Evolutionary conservation across 2,329 filamentous ascomycete species (phyloP), one percentile per base, ranked within the genome.

Genomic region (Myriosclerotinia scirpicola): DNA sequence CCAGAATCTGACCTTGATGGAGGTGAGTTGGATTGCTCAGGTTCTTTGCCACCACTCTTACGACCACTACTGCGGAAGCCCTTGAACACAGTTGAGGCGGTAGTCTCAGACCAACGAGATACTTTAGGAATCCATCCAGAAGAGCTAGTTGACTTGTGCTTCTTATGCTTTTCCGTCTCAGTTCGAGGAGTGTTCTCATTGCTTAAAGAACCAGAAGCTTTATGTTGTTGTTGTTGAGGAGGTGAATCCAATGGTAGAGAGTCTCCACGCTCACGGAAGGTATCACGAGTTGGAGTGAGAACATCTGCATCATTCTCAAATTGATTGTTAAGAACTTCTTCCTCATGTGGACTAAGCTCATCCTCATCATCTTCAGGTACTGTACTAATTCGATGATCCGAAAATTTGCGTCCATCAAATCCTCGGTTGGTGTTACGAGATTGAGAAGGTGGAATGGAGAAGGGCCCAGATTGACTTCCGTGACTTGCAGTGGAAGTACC

Each of bases 101-200:
- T 99, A 2, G 94, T 98, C 80, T 96, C 95, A 0, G 94, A 98
- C 95, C 95, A 99, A 54, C 95, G 87, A 7, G 95, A 98, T 69
- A 97, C 93, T 81, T 96, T 97, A 34, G 93, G 93, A 69, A 96
- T 90, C 82, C 87, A 88, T 62, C 85, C 82, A 0, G 91, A 92
- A 0, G 92, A 95, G 67, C 88, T 87, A 75, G 86, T 90, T 0
- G 92, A 94, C 77, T 96, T 96, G 80, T 96, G 91, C 80, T 96
- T 97, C 77, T 90, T 91, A 69, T 86, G 85, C 78, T 91, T 92
- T 7, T 92, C 83, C 78, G 75, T 80, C 69, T 79, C 83, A 78
- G 75, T 79, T 70, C 79, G 83, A 14, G 92, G 91, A 0, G 92
- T 96, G 69, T 93, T 91, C 69, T 96, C 93, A 66, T 87, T 88